Percentiles rank a stretch among this genome's conserved stretches.
Evolutionary conservation across 139 green algal species (phyloP).

Genomic region (Parachlorella kessleri): DNA sequence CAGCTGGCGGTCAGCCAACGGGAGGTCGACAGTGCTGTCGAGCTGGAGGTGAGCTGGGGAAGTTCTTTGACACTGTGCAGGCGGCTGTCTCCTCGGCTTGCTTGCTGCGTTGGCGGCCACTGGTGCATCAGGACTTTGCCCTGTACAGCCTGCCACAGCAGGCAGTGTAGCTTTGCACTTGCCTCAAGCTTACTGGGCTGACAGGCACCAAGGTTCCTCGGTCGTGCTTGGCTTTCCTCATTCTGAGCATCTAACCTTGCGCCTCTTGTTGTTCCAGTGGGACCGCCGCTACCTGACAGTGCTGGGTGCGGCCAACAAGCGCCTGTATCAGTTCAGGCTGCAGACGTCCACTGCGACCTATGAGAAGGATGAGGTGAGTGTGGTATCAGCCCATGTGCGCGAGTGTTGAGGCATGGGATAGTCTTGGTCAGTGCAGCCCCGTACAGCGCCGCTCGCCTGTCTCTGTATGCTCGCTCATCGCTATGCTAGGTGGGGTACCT

Average conservation of each 20-base stretch:
- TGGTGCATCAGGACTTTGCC: no score
- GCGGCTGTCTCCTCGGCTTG: background rate
- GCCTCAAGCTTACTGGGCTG: background rate
- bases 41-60: constrained; percentile 23
- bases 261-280: constrained; percentile 76
- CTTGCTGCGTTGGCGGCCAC: no score
- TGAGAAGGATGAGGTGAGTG: background rate
- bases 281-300: constrained; percentile 67
- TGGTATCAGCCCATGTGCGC: background rate
- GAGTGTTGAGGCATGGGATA: no score
- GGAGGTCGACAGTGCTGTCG: constrained; percentile 27
- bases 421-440: no score
- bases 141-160: no score
- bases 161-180: background rate
- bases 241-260: background rate
- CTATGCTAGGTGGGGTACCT: no score
- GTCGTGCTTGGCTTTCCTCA: no score
- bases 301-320: constrained; percentile 84
- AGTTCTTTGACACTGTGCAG: constrained; percentile 8
- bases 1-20: constrained; percentile 71
- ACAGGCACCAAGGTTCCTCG: no score
- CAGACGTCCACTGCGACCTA: constrained; percentile 42
- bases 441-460: no score
- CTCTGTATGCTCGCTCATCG: no score
- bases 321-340: constrained; percentile 84